Conservation (phyloP, 2,329 filamentous ascomycete species). For the Aureobasidium subglaciale region DNA sequence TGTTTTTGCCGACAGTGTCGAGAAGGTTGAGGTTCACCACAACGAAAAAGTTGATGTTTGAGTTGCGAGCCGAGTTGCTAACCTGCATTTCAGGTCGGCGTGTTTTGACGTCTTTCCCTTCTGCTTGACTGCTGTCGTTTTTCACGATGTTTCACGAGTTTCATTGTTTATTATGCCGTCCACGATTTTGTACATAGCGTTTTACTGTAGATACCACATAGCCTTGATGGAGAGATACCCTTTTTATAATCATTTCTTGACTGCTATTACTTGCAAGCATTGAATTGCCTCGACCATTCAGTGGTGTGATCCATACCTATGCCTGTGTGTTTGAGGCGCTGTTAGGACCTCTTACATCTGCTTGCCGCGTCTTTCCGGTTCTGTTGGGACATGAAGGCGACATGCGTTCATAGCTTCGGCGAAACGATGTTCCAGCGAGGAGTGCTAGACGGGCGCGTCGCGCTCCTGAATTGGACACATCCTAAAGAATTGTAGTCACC, state of each 20-base stretch:
- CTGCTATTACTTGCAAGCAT: too few species aligned
- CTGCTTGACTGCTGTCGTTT: constrained; percentile 3
- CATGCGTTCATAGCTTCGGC: not conserved
- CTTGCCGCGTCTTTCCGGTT: not conserved
- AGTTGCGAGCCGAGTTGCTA: constrained; percentile 8
- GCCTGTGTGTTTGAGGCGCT: not conserved
- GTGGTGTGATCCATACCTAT: not conserved
- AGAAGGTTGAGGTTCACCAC: constrained; percentile 15
- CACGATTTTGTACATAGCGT: constrained; percentile 12
- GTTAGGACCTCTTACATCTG: not conserved
- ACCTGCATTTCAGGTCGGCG: constrained; percentile 10
- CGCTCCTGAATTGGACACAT: not conserved
- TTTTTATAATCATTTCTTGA: not conserved
- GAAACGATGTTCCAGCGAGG: not conserved
- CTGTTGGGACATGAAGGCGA: not conserved
- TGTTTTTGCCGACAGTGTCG: constrained; percentile 43
- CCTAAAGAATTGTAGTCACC: too few species aligned
- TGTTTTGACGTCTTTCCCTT: constrained; percentile 10
- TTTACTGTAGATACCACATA: not conserved
- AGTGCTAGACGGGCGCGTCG: not conserved
- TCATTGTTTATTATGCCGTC: constrained; percentile 5
- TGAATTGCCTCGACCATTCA: too few species aligned
- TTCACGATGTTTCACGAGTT: constrained; percentile 11
- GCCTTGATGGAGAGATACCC: not conserved
- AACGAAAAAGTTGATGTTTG: constrained; percentile 14